Base-by-base conservation (phyloP, 2,329 filamentous ascomycete genomes). In the Keithomyces neogunnii region DNA sequence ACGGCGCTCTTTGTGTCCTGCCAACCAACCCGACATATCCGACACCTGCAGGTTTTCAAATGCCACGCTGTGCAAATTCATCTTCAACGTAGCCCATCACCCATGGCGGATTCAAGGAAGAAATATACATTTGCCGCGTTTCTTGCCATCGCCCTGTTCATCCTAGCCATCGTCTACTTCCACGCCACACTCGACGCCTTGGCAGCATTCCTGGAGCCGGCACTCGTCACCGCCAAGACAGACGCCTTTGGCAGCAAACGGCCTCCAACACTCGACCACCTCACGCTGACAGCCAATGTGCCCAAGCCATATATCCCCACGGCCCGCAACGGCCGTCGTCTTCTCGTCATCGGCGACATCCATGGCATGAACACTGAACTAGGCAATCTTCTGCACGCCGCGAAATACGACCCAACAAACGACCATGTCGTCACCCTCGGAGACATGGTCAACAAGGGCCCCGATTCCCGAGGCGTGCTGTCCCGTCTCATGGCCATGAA, bases 271-370 rank as follows among this genome's bases (percentile, higher is more conserved):
- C 28, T 31, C 11, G 61, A 65, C 35, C 59, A 57, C 35, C 62
- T 67, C 29, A 61, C 57, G 8, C 59, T 67, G 46, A 55, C 66
- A 36, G 62, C 60, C 33, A 54, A 56, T 13, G 57, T 73, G 7
- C 64, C 68, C 9, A 50, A 54, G 8, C 48, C 62, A 39, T 50
- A 63, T 45, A 53, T 70, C 19, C 63, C 66, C 3, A 70, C 69
- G 3, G 45, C 60, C 30, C 52, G 64, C 26, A 69, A 72, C 38
- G 60, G 70, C 28, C 81, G 78, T 50, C 75, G 90, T 19, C 72
- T 99, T 29, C 73, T 97, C 35, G 75, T 97, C 54, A 75, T 97
- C 35, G 92, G 93, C 50, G 93, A 99, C 69, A 89, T 97, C 11
- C 92, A 97, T 70, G 93, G 93, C 47, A 93, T 93, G 73, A 81